Base-by-base conservation (phyloP, 371 early-diverging fungal species). In the Mortierella sp. region DNA sequence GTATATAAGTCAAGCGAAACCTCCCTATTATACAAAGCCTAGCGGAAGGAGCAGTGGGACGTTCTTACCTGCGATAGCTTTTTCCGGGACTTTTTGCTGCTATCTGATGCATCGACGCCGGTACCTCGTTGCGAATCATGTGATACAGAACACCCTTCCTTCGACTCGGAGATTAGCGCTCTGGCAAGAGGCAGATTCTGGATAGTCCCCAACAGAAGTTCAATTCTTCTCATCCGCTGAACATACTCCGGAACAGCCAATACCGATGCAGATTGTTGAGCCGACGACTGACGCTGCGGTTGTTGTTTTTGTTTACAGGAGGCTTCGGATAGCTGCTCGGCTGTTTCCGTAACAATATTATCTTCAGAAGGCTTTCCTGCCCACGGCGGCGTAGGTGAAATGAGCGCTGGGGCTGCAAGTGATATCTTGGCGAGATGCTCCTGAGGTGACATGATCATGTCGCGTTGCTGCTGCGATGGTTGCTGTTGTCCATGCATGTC, bases 171-270 rank as follows among this genome's bases (percentile, higher is more conserved):
- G 14, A 62, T 44, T 56, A 76, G 24, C 6, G 52, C 57, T 32
- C 50, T 56, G 26, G 76, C 57, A 11, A 64, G 31, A 12, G 65
- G 65, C 28, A 26, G 26, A 27, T 69, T 60, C 30, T 59, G 56
- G 14, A 69, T 49, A 1, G 66, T 52, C 14, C 70, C 41, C 28
- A 76, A 30, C 2, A 76, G 42, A 28, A 65, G 19, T 51, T 76
- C 70, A 21, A 76, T 70, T 8, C 66, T 60, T 50, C 70, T 70
- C 78, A 76, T 76, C 0, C 70, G 64, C 43, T 70, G 65, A 17
- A 64, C 31, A 46, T 76, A 61, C 34, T 70, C 70, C 17, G 39
- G 27, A 2, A 54, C n/a, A 0, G 62, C 28, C 19, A 41, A 7
- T 12, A 32, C 26, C 2, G 62, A 19, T 50, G 57, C 24, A 11